A percentile compares a stretch with the other conserved stretches of the same genome.
Conservation (phyloP, 1,284 basidiomycete genomes). For the Earliella scabrosa region DNA sequence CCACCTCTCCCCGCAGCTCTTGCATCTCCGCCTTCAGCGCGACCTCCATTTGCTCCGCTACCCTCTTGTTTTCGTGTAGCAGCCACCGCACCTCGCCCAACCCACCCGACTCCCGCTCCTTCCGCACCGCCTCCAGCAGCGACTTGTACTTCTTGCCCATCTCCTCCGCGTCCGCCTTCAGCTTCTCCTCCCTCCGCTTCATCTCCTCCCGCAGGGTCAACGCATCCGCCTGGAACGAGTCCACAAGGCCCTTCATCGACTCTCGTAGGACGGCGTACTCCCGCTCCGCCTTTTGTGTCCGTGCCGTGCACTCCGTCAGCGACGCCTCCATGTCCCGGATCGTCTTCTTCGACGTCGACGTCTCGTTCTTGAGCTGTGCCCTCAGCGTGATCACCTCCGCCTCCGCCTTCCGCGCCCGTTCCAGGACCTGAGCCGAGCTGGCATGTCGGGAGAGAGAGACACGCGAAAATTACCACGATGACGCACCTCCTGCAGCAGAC, state of each 20-base stretch:
- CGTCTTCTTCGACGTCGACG: slow-evolving; percentile 70
- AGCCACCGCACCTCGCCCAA: slow-evolving; percentile 45
- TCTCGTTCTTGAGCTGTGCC: slow-evolving; percentile 73
- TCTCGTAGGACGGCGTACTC: slow-evolving; percentile 80
- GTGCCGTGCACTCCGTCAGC: slow-evolving; percentile 69
- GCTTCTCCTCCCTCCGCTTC: slow-evolving; percentile 67
- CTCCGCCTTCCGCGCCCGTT: slow-evolving; percentile 82
- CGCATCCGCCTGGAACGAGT: slow-evolving; percentile 71
- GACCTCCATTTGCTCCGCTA: slow-evolving; percentile 55
- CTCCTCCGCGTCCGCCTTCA: slow-evolving; percentile 64
- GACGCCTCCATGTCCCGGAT: slow-evolving; percentile 77
- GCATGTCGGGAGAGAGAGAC: neutral
- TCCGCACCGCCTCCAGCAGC: slow-evolving; percentile 63
- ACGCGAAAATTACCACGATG: neutral
- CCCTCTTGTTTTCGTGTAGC: slow-evolving; percentile 41
- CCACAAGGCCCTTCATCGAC: slow-evolving; percentile 68
- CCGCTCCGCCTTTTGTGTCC: slow-evolving; percentile 79
- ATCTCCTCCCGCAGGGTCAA: slow-evolving; percentile 72
- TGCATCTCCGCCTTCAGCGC: slow-evolving; percentile 53
- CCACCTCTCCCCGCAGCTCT: slow-evolving; percentile 51
- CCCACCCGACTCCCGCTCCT: slow-evolving; percentile 46
- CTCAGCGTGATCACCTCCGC: slow-evolving; percentile 69
- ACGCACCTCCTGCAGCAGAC: slow-evolving; percentile 78
- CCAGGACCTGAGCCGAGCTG: slow-evolving; percentile 59
- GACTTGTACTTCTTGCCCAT: slow-evolving; percentile 66